These are phyloP conservation scores for Metarhizium album DNA, from an alignment of 2,329 filamentous ascomycete species.

Conservation along the genomic window DNA sequence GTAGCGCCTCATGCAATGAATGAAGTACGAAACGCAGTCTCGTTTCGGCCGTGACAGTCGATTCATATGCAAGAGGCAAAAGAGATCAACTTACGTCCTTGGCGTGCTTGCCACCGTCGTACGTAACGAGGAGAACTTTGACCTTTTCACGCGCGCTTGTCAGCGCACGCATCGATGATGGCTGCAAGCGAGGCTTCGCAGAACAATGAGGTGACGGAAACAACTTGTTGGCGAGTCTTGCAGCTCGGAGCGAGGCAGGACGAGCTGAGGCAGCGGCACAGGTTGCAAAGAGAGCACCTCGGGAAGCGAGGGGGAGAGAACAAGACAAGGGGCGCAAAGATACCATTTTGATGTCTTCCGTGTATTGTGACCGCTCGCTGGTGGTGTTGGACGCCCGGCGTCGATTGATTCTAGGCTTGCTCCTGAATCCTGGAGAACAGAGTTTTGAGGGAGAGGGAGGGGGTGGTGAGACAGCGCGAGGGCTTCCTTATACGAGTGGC, in stretches of 20 bases:
- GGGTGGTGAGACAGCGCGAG: neutral
- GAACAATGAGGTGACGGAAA: conserved; percentile 13
- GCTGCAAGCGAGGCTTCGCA: conserved; percentile 32
- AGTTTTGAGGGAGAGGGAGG: neutral
- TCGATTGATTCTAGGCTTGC: neutral
- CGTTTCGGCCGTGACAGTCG: neutral
- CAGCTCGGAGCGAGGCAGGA: conserved; percentile 9
- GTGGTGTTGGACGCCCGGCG: conserved; percentile 3
- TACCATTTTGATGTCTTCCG: conserved; percentile 20
- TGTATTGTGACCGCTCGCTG: conserved; percentile 7
- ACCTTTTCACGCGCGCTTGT: conserved; percentile 51
- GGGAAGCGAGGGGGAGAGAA: conserved; percentile 15
- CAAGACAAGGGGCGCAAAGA: conserved; percentile 18
- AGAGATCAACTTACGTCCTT: conserved; percentile 51
- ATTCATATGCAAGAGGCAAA: neutral
- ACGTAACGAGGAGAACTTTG: conserved; percentile 89
- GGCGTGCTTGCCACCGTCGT: conserved; percentile 86
- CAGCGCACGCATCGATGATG: conserved; percentile 38
- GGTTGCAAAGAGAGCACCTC: conserved; percentile 17
- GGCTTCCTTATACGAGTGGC: neutral
- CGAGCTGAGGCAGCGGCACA: conserved; percentile 10
- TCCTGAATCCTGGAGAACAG: neutral
- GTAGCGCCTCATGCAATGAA: neutral
- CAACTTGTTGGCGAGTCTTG: conserved; percentile 9
- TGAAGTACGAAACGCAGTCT: neutral